Evolutionary conservation across 495 filamentous ascomycete species (phyloP).

Genomic region (Pseudevernia furfuracea): DNA sequence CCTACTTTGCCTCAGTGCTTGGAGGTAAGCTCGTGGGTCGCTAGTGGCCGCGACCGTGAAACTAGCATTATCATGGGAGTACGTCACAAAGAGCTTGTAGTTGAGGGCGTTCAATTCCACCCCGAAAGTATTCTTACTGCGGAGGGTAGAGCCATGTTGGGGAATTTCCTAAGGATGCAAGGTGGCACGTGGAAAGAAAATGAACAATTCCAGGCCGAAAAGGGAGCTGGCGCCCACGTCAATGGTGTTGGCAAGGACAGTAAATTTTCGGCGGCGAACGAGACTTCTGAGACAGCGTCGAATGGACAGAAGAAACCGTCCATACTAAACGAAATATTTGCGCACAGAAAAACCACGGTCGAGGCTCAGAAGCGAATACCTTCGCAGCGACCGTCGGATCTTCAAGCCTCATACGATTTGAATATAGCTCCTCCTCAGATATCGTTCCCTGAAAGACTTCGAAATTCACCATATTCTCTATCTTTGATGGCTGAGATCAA

Average conservation of each 20-base stretch:
- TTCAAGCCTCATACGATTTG: constrained; percentile 81
- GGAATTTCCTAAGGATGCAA: constrained; percentile 80
- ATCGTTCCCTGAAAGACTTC: constrained; percentile 69
- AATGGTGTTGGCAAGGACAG: constrained; percentile 27
- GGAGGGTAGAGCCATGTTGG: constrained; percentile 79
- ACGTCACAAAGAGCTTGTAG: constrained; percentile 77
- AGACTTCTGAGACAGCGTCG: constrained; percentile 12
- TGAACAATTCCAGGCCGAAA: constrained; percentile 9
- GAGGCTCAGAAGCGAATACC: constrained; percentile 78
- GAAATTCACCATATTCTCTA: constrained; percentile 69
- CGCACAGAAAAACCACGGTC: constrained; percentile 68
- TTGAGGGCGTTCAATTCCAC: constrained; percentile 96
- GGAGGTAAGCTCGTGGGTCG: constrained; percentile 81
- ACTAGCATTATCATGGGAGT: constrained; percentile 93
- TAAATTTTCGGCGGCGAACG: constrained; percentile 20
- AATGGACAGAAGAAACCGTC: constrained; percentile 56
- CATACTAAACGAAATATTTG: constrained; percentile 89
- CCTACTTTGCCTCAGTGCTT: constrained; percentile 78
- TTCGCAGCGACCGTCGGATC: constrained; percentile 71
- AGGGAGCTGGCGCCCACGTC: not conserved
- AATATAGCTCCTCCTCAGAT: constrained; percentile 81
- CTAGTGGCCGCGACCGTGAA: constrained; percentile 49
- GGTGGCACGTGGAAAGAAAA: constrained; percentile 89
- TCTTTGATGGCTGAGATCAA: constrained; percentile 97
- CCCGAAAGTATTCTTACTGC: constrained; percentile 94